Base-by-base conservation (phyloP, 1,139 yeast species). In the Pichia sp. region DNA sequence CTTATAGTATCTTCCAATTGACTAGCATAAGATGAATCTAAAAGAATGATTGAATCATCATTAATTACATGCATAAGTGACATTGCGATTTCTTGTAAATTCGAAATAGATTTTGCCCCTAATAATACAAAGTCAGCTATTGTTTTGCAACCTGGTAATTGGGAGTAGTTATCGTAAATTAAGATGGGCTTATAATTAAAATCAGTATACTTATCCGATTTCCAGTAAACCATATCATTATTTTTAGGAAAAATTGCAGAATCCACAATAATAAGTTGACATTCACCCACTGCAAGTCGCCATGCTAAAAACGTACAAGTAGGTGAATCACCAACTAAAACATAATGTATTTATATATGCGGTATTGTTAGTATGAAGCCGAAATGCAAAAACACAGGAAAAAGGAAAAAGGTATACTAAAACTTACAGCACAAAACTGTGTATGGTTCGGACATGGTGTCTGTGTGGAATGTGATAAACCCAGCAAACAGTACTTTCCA, bases 11-110 rank as follows among this genome's bases (percentile, higher is more conserved):
- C 32, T 15, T 57, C 60, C 11, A 55, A 33, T 2, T 50, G 51
- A 14, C 46, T 31, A 2, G 51, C 53, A 41, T 44, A 46, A 13
- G 34, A 37, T 2, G 59, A 53, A 39, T 58, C 61, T 3, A 57
- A 44, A 15, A 56, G 27, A 18, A 57, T 40, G 11, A 53, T 44
- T 8, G 61, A 55, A 6, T 51, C 38, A 1, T 43, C 29, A 6
- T 37, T 35, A 8, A 51, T 38, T 9, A 48, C 26, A 1, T 40
- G 18, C 21, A 39, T 34, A 1, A 51, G 25, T 4, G 29, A 33
- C 3, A 21, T 32, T 3, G 47, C 36, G 21, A 37, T 36, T 2
- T 47, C 33, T 10, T 20, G 26, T 3, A 55, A 40, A 6, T 38
- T 35, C 2, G 26, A 35, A 6, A 32, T 38, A 5, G 45, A 30